Evolutionary conservation across 441 rosid genomes (phyloP), one percentile per base, ranked within the genome.

Genomic region (Mallotus japonicus): DNA sequence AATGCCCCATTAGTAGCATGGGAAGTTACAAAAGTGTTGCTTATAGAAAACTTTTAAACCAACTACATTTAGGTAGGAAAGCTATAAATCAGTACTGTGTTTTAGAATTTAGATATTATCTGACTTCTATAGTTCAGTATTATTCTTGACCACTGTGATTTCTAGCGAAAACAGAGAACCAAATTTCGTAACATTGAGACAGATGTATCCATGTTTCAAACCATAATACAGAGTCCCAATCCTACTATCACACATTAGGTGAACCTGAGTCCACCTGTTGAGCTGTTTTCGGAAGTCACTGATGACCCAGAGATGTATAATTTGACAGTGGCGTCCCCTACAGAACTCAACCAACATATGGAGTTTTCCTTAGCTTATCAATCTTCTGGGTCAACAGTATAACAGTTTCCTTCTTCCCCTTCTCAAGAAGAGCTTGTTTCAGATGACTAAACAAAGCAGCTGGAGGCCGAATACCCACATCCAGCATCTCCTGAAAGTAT

Each of bases 401-500:
- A 20, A 76, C 91, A 59, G 72, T 81, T 59, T 87, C 88, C 77
- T 89, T 85, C 67, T 78, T 83, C 42, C 96, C 96, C 53, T 78
- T 78, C 2, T 88, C 91, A 8, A 83, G 76, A 62, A 93, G 93
- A 47, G 86, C 80, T 81, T 88, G 90, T 73, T 90, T 93, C 74
- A 93, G 87, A 71, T 85, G 81, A 55, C 97, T 85, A 80, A 93
- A 91, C 87, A 89, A 70, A 15, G 82, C 78, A 8, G 87, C 95
- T 0, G 96, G 90, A 61, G 97, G 93, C 53, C 93, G 88, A 50
- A 93, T 93, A 20, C 97, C 97, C 73, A 86, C 59, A 57, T 90
- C 92, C 82, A 93, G 60, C 98, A 91, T 93, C 83, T 90, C 98
- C 76, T 81, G 73, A 64, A 91, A 90, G 81, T 83, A 91, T 78